Conservation (phyloP, 192 early-diverging fungal species). For the Entomortierella parvispora region DNA sequence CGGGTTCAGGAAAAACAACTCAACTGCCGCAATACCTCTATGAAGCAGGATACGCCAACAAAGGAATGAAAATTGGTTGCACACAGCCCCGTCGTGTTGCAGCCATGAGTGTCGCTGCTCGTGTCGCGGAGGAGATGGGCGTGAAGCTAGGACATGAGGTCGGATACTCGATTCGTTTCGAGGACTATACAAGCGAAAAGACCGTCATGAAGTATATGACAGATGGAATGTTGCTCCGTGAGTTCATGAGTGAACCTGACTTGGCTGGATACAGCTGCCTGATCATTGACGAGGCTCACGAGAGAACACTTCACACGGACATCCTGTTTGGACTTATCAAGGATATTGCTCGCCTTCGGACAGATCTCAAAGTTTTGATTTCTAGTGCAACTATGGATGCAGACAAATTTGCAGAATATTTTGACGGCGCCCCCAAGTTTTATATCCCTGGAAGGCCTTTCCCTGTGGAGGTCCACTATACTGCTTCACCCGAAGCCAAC, state of each 20-base stretch:
- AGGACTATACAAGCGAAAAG: constrained; percentile 96
- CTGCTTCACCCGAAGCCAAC: constrained; percentile 96
- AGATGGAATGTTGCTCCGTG: constrained; percentile 96
- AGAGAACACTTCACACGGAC: constrained; percentile 95
- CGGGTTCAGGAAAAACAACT: constrained; percentile 99
- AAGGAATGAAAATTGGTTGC: constrained; percentile 90
- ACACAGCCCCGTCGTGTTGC: constrained; percentile 98
- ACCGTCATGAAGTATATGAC: constrained; percentile 99
- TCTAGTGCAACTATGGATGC: constrained; percentile 99
- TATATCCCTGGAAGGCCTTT: constrained; percentile 94
- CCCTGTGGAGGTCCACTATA: constrained; percentile 95
- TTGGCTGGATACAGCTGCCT: constrained; percentile 89
- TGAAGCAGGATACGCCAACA: constrained; percentile 94
- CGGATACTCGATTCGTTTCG: constrained; percentile 98
- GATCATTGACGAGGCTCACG: constrained; percentile 99
- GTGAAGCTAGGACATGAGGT: constrained; percentile 93
- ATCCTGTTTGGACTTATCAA: constrained; percentile 97
- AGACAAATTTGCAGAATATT: constrained; percentile 95
- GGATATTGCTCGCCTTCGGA: constrained; percentile 93
- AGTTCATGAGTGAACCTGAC: constrained; percentile 97
- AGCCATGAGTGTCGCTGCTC: constrained; percentile 96
- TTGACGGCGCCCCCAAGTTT: constrained; percentile 93
- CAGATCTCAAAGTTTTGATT: constrained; percentile 94
- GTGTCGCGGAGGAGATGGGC: constrained; percentile 97
- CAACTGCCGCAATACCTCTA: constrained; percentile 97